Percentiles rank a stretch among this genome's conserved stretches.
Evolutionary conservation across 495 filamentous ascomycete genomes (phyloP).

Genomic region (Podospora bellae-mahoneyi): DNA sequence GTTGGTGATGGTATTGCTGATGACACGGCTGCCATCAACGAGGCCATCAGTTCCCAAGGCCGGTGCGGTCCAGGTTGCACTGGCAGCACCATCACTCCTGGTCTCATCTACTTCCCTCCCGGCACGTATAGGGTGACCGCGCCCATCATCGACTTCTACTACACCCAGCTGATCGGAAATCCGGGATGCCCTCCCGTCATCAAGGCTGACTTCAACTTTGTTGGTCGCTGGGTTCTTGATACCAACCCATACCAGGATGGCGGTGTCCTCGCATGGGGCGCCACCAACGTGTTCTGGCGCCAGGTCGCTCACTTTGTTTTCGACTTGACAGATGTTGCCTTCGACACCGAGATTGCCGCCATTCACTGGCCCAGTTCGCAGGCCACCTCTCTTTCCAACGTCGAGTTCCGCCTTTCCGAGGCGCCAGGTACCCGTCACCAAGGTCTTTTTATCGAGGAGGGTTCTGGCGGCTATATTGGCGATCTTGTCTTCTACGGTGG

Average conservation of each 20-base stretch:
- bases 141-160: conserved; percentile 63
- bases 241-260: conserved; percentile 45
- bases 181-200: conserved; percentile 61
- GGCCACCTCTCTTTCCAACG: conserved; percentile 70
- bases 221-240: conserved; percentile 59
- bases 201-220: conserved; percentile 61
- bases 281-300: conserved; percentile 73
- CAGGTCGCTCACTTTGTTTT: conserved; percentile 72
- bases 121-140: conserved; percentile 68
- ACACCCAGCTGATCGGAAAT: conserved; percentile 67
- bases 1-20: conserved; percentile 67
- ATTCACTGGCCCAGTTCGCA: conserved; percentile 80
- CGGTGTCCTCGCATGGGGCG: conserved; percentile 37
- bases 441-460: conserved; percentile 71
- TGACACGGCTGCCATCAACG: conserved; percentile 79
- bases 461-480: conserved; percentile 68
- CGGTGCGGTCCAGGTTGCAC: conserved; percentile 75
- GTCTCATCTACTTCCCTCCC: conserved; percentile 71
- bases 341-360: conserved; percentile 53
- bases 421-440: conserved; percentile 60
- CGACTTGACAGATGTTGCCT: conserved; percentile 59
- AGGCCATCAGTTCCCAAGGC: conserved; percentile 67
- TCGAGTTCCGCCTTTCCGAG: conserved; percentile 62
- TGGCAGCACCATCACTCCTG: conserved; percentile 69
- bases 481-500: conserved; percentile 75